A percentile compares a stretch with the other conserved stretches of the same genome.
phyloP scores from a whole-genome alignment of 345 rosid species.

The Populus ilicifolia region DNA sequence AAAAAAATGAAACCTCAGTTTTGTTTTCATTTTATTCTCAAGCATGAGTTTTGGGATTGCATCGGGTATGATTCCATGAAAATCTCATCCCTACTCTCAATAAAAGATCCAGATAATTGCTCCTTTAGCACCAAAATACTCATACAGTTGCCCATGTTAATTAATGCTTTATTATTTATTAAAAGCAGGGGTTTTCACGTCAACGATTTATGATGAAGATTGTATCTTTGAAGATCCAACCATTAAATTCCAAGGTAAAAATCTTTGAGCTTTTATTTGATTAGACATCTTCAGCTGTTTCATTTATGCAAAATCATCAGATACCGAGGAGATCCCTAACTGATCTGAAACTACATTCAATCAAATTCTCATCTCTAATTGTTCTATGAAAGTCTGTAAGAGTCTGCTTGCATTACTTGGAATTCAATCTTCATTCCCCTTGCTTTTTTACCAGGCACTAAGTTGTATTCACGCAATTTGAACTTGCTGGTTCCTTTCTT shows the following conservation, averaged over 20 bases:
- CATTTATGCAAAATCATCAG: background rate
- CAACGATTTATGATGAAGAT: conserved; percentile 56
- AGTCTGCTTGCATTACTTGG: background rate
- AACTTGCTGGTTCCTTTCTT: conserved; percentile 84
- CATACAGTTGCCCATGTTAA: background rate
- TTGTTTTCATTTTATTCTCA: no score
- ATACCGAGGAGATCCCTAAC: no score
- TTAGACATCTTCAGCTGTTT: background rate
- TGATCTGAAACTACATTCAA: no score
- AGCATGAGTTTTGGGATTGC: background rate
- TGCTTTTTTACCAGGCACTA: conserved; percentile 44
- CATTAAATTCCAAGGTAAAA: conserved; percentile 69
- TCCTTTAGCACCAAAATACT: no score
- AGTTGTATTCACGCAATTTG: conserved; percentile 75
- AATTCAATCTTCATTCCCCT: background rate
- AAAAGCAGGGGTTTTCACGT: conserved; percentile 60
- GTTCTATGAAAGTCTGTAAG: background rate
- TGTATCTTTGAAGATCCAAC: conserved; percentile 92
- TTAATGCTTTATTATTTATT: background rate
- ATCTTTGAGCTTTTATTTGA: background rate
- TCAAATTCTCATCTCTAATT: no score
- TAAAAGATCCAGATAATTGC: no score
- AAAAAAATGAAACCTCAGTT: no score
- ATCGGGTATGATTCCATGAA: background rate
- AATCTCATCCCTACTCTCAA: background rate